Base-by-base conservation (phyloP, 495 filamentous ascomycete species). In the Penicillium fimorum region DNA sequence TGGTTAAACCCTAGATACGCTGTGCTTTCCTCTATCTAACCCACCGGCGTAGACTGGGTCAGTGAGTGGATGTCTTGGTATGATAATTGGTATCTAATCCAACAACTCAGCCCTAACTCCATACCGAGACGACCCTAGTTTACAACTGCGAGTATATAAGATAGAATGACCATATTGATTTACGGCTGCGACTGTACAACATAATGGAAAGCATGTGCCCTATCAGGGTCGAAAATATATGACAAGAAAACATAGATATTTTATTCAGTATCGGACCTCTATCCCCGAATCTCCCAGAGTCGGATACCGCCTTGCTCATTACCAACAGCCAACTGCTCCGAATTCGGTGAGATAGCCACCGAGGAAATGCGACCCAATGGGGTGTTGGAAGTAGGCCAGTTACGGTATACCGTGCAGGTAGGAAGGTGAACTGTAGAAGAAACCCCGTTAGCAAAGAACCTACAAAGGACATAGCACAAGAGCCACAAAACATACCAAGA, bases 321-420 rank as follows among this genome's bases (percentile, higher is more conserved):
- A 25, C 81, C 93, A 22, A 96, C 87, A 6, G 89, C 90, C 52
- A 97, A 64, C 61, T 92, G 75, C 62, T 88, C 82, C 30, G 83
- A 87, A 38, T 75, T 79, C 7, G 82, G 82, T n/a, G 80, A 84
- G 62, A 92, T 91, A 18, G 90, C 87, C 44, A 96, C 84, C 2
- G 85, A 81, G 4, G 87, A 89, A 50, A 97, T 85, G 32, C 91
- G 80, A 0, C 95, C 95, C 56, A 98, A 66, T 10, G 95, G 93
- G 52, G 94, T 98, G 69, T 86, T 83, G 38, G 82, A 81, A 40
- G 94, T 98, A 20, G 94, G 94, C 94, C 94, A 98, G 72, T 98
- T 97, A 63, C 84, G 84, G 78, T 94, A 98, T 15, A 97, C 91
- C 3, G 91, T 95, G 68, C 91, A 96, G 56, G 82, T 89, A 2